Base-by-base conservation (phyloP, 148 eudicot species). In the Vaccinium myrtillus region DNA sequence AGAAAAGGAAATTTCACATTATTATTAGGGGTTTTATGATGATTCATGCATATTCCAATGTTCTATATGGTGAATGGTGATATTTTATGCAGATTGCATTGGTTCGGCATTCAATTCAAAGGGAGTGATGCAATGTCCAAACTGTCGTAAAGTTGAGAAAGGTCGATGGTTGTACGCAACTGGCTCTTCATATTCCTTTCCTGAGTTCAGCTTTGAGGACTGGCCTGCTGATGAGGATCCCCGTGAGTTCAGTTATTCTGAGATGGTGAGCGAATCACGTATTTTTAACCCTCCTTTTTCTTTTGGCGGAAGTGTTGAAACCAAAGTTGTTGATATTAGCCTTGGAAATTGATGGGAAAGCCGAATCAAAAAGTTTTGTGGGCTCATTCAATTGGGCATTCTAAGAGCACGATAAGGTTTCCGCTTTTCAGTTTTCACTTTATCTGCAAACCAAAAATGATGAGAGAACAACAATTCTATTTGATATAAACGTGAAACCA, bases 41-140 rank as follows among this genome's bases (percentile, higher is more conserved):
- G 65, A 54, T 19, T 53, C 12, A 32, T 59, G 39, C 79, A 21
- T 83, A 36, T 75, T 75, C 70, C 53, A 23, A 80, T 70, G 30
- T 58, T 80, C 23, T 11, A 12, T 36, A 32, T 65, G 18, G 0
- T 75, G 46, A 2, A 32, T 65, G 18, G 0, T 75, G 46, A 2
- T 18, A 51, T 21, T 63, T 15, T 82, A 58, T 86, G 32, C 94
- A 94, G 98, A 93, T 85, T 94, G 95, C 91, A 94, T 94, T 55
- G 98, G 95, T 21, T 94, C 98, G 43, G 93, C 93, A 75, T 94
- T 94, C 78, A 94, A 94, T 82, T 73, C 81, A 70, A 94, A 92
- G 87, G 95, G 94, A 85, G 85, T 70, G 59, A 94, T 93, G 98
- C 93, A 93, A 87, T 94, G 98, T 87, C 98, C 98, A 30, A 94